Conservation (phyloP, 768 basidiomycete species). For the Suillus subaureus region DNA sequence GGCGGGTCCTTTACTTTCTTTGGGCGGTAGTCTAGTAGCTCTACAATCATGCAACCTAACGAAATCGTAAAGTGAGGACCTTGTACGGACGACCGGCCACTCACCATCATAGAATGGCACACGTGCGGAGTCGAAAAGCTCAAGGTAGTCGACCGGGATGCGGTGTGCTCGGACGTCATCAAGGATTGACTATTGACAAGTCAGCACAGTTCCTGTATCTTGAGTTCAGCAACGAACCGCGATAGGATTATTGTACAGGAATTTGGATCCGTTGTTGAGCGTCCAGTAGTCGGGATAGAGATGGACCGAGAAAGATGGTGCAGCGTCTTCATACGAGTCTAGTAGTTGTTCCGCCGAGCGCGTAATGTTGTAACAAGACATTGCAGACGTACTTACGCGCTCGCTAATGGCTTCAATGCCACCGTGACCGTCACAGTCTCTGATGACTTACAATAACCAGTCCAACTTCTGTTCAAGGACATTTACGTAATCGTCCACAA, state of each 20-base stretch:
- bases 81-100: constrained; percentile 21
- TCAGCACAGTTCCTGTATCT: constrained; percentile 5
- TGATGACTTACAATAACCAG: not conserved
- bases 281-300: constrained; percentile 82
- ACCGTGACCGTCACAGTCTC: not conserved
- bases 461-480: not conserved
- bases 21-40: constrained; percentile 76
- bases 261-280: constrained; percentile 80
- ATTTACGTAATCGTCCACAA: constrained; percentile 26
- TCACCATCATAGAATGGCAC: constrained; percentile 85
- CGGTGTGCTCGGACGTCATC: constrained; percentile 83
- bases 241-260: constrained; percentile 77
- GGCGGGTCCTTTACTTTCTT: constrained; percentile 57
- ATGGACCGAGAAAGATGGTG: constrained; percentile 79
- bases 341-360: constrained; percentile 64
- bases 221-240: constrained; percentile 45
- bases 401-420: constrained; percentile 5
- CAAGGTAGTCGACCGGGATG: constrained; percentile 85
- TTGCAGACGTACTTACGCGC: constrained; percentile 27
- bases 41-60: constrained; percentile 83
- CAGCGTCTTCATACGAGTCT: constrained; percentile 52
- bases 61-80: constrained; percentile 8
- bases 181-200: constrained; percentile 59
- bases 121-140: constrained; percentile 71
- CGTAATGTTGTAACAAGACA: constrained; percentile 76